Evolutionary conservation across 257 asterid species (phyloP).

Genomic region (Nicotiana noctiflora): DNA sequence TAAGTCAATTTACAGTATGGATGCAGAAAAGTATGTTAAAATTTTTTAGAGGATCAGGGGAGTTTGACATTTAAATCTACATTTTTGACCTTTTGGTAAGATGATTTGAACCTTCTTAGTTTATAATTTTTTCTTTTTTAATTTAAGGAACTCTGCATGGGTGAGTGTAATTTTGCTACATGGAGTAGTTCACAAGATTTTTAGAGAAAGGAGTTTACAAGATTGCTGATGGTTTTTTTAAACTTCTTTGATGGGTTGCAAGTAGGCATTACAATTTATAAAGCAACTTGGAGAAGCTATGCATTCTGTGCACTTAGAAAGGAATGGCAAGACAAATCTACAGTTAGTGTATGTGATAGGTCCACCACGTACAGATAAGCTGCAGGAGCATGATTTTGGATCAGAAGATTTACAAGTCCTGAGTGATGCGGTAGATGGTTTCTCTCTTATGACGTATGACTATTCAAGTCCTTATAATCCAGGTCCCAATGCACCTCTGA

Average conservation of each 20-base stretch:
- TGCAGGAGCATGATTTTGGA: conserved; percentile 74
- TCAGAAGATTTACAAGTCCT: conserved; percentile 64
- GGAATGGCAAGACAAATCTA: conserved; percentile 29
- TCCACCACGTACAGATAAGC: conserved; percentile 66
- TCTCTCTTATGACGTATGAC: conserved; percentile 95
- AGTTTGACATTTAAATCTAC: too few species aligned
- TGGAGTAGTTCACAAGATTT: neutral
- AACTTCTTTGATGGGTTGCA: conserved; percentile 16
- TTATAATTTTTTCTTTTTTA: neutral
- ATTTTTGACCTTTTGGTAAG: neutral
- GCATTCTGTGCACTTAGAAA: conserved; percentile 46
- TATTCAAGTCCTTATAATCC: conserved; percentile 93
- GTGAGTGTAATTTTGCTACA: neutral
- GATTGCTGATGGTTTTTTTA: conserved; percentile 12
- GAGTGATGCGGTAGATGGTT: conserved; percentile 66
- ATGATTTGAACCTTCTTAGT: neutral
- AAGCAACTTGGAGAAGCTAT: conserved; percentile 81
- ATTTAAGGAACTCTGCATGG: neutral
- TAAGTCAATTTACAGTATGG: too few species aligned
- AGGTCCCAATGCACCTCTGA: conserved; percentile 94
- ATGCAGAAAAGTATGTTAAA: too few species aligned
- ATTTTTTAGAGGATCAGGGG: too few species aligned
- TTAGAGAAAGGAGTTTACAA: neutral
- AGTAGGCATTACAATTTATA: conserved; percentile 71
- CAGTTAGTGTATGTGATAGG: conserved; percentile 79